Evolutionary conservation across 2,329 filamentous ascomycete genomes (phyloP), one percentile per base, ranked within the genome.

Genomic region (Phyllosticta citribraziliensis): DNA sequence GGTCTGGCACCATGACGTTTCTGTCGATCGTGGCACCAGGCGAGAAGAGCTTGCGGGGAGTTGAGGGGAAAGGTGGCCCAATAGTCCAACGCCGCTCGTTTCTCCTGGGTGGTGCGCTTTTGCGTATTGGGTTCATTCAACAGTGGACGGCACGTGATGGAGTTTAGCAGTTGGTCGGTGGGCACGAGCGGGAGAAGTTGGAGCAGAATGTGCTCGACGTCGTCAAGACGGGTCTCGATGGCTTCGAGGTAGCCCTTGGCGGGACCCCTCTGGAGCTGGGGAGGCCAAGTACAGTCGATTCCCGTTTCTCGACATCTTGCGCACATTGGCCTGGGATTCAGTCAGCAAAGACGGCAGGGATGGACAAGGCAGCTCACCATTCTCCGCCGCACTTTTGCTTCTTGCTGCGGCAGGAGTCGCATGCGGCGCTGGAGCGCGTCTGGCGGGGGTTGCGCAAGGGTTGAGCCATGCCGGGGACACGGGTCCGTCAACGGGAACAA

Each of bases 371-470:
- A 9, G 54, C 54, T 58, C 56, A 62, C 60, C 60, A 62, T 58
- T 62, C 60, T 51, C 60, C 60, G 40, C 60, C 60, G 51, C 60
- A 62, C 52, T 62, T 62, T 47, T 62, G 60, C 35, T 62, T 62
- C 51, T 55, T 57, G 51, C 55, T 57, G 25, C 60, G 60, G 53
- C 60, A 62, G 22, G 51, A 54, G 60, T 62, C 60, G 14, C 60
- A 62, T 19, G 60, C 60, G 27, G 60, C 60, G 56, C 55, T 57
- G 51, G 51, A 54, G 30, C 60, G 60, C 24, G 60, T 62, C 56
- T 62, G 60, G 22, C 60, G 60, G 33, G 60, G 52, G 17, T 55
- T 55, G 52, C 60, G 60, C 24, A 47, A 47, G 11, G 55, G 25
- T 51, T 57, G 59, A 54, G 59, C 59, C 59, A 61, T 61, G 40